Conservation (phyloP, 106 monocot genomes). For the Gastrodia elata region DNA sequence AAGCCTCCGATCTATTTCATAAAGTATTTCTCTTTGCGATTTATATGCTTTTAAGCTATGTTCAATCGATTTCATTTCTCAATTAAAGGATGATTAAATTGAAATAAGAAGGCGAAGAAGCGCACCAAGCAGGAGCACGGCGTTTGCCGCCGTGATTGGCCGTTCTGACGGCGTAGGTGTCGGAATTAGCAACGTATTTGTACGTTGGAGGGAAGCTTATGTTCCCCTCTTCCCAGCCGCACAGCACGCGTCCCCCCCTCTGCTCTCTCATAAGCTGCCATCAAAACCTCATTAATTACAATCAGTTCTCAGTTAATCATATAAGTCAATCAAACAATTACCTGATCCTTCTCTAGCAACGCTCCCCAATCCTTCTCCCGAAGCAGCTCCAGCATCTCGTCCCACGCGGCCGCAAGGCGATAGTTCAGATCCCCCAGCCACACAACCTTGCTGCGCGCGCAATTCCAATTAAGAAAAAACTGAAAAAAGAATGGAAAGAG, state of each 20-base stretch:
- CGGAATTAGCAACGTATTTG: constrained; percentile 34
- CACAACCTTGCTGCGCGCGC: constrained; percentile 23
- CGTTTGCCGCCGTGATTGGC: constrained; percentile 26
- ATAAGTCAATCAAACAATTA: no score
- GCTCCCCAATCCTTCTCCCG: constrained; percentile 21
- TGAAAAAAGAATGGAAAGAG: background rate
- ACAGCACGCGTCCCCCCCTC: constrained; percentile 24
- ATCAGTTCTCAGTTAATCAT: no score
- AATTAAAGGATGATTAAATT: background rate
- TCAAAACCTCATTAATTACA: background rate
- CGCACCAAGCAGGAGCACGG: constrained; percentile 42
- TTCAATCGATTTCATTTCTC: no score
- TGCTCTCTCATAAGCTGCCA: constrained; percentile 35
- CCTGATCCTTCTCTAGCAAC: constrained; percentile 29
- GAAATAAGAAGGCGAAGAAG: background rate
- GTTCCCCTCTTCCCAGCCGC: constrained; percentile 36
- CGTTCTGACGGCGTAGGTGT: constrained; percentile 22
- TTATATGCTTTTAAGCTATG: no score
- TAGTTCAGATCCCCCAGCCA: constrained; percentile 43
- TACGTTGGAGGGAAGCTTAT: constrained; percentile 47
- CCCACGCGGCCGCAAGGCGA: constrained; percentile 8
- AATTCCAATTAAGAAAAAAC: background rate
- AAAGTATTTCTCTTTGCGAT: no score
- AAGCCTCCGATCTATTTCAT: no score
- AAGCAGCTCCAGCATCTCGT: constrained; percentile 12